phyloP scores from a whole-genome alignment of 2,329 filamentous ascomycete species.

The Penicillium rolfsii region DNA sequence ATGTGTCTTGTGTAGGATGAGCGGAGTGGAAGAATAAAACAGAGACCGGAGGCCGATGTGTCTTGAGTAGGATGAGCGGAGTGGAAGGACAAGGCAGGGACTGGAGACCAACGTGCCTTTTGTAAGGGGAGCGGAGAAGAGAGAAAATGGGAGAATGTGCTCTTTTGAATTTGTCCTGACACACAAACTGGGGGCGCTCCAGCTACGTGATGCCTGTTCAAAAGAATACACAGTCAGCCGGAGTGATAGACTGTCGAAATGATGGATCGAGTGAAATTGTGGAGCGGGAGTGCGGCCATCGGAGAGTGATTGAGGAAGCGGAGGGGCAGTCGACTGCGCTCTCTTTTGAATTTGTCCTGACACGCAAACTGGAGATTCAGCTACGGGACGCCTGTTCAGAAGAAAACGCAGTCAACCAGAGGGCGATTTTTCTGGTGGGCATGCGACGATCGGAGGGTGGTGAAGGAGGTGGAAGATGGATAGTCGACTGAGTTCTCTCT shows the following conservation, averaged over 20 bases:
- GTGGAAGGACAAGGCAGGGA: background rate
- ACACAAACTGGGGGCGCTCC: background rate
- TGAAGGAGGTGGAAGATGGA: background rate
- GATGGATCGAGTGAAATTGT: too few species aligned
- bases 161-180: background rate
- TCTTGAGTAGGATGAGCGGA: background rate
- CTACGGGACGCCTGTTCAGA: background rate
- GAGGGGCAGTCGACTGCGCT: too few species aligned
- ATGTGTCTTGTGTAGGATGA: background rate
- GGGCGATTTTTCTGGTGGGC: background rate
- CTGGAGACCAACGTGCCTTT: background rate
- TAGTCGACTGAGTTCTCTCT: background rate
- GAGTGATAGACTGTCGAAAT: too few species aligned
- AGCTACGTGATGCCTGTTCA: constrained; percentile 1
- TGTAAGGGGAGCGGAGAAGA: too few species aligned
- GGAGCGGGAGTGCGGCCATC: too few species aligned
- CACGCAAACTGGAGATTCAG: background rate
- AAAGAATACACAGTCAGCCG: background rate
- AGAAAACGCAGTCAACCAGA: background rate
- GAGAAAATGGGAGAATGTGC: background rate
- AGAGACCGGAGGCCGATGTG: background rate
- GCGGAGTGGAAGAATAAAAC: background rate
- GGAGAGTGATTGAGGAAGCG: too few species aligned
- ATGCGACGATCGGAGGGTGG: background rate
- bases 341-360: background rate